Conservation (phyloP, 495 filamentous ascomycete genomes). For the Penicillium arizonense region DNA sequence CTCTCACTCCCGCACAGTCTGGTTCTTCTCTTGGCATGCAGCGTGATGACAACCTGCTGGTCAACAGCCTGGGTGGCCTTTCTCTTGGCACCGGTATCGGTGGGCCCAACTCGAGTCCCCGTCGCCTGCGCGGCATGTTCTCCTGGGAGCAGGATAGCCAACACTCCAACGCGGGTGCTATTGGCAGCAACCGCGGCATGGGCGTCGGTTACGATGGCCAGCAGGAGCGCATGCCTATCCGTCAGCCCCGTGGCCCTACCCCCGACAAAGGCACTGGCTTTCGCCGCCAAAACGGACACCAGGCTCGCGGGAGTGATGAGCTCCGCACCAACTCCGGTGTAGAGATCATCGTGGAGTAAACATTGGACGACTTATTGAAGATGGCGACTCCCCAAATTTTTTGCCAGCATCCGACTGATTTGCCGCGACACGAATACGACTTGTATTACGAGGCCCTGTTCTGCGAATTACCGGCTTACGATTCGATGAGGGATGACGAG, state of each 20-base stretch:
- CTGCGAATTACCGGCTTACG: conserved; percentile 48
- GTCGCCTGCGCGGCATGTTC: conserved; percentile 62
- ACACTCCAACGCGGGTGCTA: conserved; percentile 63
- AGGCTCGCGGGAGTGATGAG: conserved; percentile 77
- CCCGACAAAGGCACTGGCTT: conserved; percentile 78
- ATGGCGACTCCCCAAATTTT: conserved; percentile 26
- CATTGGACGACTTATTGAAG: conserved; percentile 27
- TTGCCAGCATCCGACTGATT: conserved; percentile 43
- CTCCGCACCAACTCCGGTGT: conserved; percentile 57
- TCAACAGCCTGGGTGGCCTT: conserved; percentile 65
- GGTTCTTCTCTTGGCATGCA: conserved; percentile 56
- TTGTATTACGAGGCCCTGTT: conserved; percentile 49
- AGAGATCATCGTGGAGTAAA: conserved; percentile 57
- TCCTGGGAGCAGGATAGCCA: conserved; percentile 63
- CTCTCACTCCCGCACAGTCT: conserved; percentile 72
- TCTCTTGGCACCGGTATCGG: conserved; percentile 62
- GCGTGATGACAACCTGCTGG: conserved; percentile 64
- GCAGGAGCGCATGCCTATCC: conserved; percentile 68
- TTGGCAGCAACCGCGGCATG: conserved; percentile 80
- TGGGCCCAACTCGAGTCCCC: conserved; percentile 54
- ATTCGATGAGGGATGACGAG: conserved; percentile 59
- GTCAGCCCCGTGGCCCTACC: conserved; percentile 79
- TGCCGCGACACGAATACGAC: conserved; percentile 47
- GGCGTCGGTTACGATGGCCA: conserved; percentile 63
- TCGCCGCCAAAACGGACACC: conserved; percentile 76